A percentile compares a stretch with the other conserved stretches of the same genome.
Evolutionary conservation across 331 rosid genomes (phyloP).

Genomic region (Malus hybrid): DNA sequence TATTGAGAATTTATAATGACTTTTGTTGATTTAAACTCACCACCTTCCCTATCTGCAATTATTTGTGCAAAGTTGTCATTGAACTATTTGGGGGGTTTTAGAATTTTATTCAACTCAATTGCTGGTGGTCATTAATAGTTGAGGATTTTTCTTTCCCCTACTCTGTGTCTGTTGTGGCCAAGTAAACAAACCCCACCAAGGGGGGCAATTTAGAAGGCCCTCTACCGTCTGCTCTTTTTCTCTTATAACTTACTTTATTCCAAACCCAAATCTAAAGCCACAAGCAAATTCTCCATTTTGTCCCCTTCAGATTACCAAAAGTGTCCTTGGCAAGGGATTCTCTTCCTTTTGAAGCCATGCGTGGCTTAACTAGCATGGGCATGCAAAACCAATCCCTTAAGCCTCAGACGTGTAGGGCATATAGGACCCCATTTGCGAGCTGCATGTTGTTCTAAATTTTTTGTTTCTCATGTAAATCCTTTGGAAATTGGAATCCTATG

Average conservation of each 20-base stretch:
- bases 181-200: conserved; percentile 53
- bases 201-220: conserved; percentile 48
- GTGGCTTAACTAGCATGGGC: conserved; percentile 30
- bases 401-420: conserved; percentile 22
- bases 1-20: no score
- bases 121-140: conserved; percentile 34
- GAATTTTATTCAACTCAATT: conserved; percentile 28
- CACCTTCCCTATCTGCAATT: neutral
- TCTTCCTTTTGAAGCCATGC: conserved; percentile 35
- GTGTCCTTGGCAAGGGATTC: conserved; percentile 21
- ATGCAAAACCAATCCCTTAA: conserved; percentile 29
- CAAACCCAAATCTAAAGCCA: conserved; percentile 71
- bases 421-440: conserved; percentile 24
- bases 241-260: conserved; percentile 57
- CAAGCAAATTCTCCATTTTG: conserved; percentile 31
- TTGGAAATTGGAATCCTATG: conserved; percentile 66
- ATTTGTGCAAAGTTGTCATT: conserved; percentile 22
- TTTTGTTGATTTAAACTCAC: no score
- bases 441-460: neutral
- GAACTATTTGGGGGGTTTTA: conserved; percentile 31
- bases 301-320: conserved; percentile 18
- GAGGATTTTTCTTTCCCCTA: conserved; percentile 31
- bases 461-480: conserved; percentile 6
- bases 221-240: conserved; percentile 19
- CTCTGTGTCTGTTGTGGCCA: conserved; percentile 31